Conservation (phyloP, 2,329 filamentous ascomycete species). For the Metarhizium sp. region DNA sequence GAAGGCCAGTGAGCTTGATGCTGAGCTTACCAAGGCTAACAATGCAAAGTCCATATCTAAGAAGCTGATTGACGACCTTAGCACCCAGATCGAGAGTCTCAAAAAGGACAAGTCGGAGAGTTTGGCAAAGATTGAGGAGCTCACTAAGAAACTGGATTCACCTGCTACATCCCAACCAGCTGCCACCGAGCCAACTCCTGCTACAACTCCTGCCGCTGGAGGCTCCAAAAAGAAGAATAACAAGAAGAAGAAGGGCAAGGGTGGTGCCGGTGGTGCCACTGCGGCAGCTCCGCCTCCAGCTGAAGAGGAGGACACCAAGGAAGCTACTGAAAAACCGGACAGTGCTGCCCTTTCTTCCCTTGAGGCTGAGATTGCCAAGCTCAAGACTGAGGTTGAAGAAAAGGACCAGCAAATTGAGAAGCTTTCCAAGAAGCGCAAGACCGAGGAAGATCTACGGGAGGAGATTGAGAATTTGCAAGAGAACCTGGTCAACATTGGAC, state of each 20-base stretch:
- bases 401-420: slow-evolving; percentile 67
- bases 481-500: slow-evolving; percentile 67
- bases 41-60: slow-evolving; percentile 32
- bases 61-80: slow-evolving; percentile 28
- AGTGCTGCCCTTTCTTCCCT: slow-evolving; percentile 26
- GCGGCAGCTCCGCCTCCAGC: slow-evolving; percentile 21
- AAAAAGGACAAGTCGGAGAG: slow-evolving; percentile 23
- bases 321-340: slow-evolving; percentile 10
- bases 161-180: slow-evolving; percentile 15
- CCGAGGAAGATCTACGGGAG: slow-evolving; percentile 70
- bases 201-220: slow-evolving; percentile 13
- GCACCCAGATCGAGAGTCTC: slow-evolving; percentile 25
- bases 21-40: slow-evolving; percentile 28
- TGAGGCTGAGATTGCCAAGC: slow-evolving; percentile 37
- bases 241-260: slow-evolving; percentile 87
- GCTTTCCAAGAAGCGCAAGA: slow-evolving; percentile 59
- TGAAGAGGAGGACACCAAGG: slow-evolving; percentile 23
- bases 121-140: slow-evolving; percentile 25
- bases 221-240: slow-evolving; percentile 60
- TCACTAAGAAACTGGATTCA: slow-evolving; percentile 34
- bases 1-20: slow-evolving; percentile 28
- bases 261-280: slow-evolving; percentile 33
- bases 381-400: slow-evolving; percentile 44
- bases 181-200: slow-evolving; percentile 6
- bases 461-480: slow-evolving; percentile 80